phyloP scores from a whole-genome alignment of 108 stramenopile genomes.

The Cyclotella distinguenda region DNA sequence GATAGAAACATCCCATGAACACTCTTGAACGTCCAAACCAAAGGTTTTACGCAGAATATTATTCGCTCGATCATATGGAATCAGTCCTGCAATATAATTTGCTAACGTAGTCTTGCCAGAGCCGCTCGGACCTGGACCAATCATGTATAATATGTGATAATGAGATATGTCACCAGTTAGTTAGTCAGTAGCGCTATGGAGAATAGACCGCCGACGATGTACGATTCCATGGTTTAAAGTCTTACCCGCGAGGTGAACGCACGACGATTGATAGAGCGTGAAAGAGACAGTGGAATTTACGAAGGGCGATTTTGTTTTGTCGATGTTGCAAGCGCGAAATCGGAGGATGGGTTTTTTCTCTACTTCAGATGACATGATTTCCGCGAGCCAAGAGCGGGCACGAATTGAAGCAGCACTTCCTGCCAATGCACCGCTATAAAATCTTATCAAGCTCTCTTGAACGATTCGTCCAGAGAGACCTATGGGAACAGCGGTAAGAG shows the following conservation, averaged over 20 bases:
- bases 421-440: too few species aligned
- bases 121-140: conserved; percentile 49
- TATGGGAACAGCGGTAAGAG: too few species aligned
- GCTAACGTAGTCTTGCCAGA: conserved; percentile 75
- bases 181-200: neutral
- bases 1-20: conserved; percentile 55
- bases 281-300: conserved; percentile 55
- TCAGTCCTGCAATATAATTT: conserved; percentile 58
- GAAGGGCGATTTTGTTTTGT: conserved; percentile 62
- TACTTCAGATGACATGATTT: conserved; percentile 5
- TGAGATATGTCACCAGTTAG: neutral
- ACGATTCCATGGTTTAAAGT: neutral
- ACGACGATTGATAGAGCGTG: conserved; percentile 49
- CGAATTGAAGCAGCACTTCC: too few species aligned
- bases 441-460: too few species aligned
- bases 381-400: too few species aligned
- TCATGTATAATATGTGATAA: neutral
- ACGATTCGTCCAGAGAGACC: too few species aligned
- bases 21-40: conserved; percentile 46
- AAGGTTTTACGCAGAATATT: conserved; percentile 34
- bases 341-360: conserved; percentile 21
- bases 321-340: conserved; percentile 34
- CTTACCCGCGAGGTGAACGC: conserved; percentile 54
- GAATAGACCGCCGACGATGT: neutral
- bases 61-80: conserved; percentile 18